Base-by-base conservation (phyloP, 2,329 filamentous ascomycete species). In the Cryphonectria radicalis region DNA sequence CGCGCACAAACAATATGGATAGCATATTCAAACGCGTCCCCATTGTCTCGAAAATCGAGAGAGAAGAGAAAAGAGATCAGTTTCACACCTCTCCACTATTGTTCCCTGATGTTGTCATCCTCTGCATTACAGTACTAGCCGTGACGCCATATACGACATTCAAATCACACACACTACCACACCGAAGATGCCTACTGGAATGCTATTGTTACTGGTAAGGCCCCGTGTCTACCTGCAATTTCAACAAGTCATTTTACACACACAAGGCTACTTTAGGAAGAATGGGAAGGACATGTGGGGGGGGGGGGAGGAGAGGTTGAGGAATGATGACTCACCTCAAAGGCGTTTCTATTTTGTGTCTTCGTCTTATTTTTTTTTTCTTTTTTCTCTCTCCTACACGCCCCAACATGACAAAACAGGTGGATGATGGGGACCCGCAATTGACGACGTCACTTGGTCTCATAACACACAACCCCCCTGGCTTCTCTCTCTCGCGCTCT, bases 21-120 rank as follows among this genome's bases (percentile, higher is more conserved):
- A 70, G 68, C 63, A 46, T 70, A 57, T 66, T 70, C 68, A 46
- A 57, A 67, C 55, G 63, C 32, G 22, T 50, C 40, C 68, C n/a
- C 59, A n/a, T 40, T 70, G 63, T 60, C 63, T 70, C 57, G 46
- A 50, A 6, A 46, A 22, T 4, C 22, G 53, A 60, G 69, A 68
- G 60, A 43, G 71, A 57, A 69, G 22, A 46, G 55, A 64, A 73
- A 64, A 55, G 53, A 73, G 63, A 69, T 64, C 69, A 67, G 63
- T 69, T 71, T 69, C 46, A 69, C 46, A 71, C 50, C 68, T 68
- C 64, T 63, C 55, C 71, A 68, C 60, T 35, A 13, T 46, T 25
- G 22, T 60, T 67, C 19, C 22, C 42, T 60, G 13, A 32, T 60
- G 40, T 46, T 43, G 28, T 25, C 3, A n/a, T 35, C 3, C 53